phyloP scores from a whole-genome alignment of 139 green algal genomes.

The Chlamydomonas sphaeroides region DNA sequence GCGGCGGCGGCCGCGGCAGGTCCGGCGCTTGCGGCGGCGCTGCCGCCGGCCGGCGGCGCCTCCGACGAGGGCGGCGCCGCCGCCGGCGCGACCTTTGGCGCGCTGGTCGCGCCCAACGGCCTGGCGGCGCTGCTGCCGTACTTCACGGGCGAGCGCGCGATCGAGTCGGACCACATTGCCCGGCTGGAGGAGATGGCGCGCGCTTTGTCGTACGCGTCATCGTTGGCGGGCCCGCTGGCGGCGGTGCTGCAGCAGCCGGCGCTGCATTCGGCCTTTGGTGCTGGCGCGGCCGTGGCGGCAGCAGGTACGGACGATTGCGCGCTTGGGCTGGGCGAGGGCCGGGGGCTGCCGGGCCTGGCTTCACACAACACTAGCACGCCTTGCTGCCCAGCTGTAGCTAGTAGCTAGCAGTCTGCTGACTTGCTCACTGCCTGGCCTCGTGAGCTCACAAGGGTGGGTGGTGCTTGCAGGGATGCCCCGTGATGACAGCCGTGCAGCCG shows the following conservation, averaged over 20 bases:
- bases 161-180: constrained; percentile 25
- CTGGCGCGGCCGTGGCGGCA: constrained; percentile 1
- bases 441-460: no score
- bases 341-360: no score
- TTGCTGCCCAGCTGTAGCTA: no score
- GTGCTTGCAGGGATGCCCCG: no score
- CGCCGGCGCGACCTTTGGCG: neutral
- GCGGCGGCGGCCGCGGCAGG: neutral
- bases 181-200: constrained; percentile 35
- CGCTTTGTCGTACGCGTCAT: constrained; percentile 42
- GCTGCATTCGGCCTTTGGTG: constrained; percentile 24
- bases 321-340: no score
- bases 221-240: constrained; percentile 44
- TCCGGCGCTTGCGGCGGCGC: neutral
- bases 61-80: neutral
- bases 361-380: no score
- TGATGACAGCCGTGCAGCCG: no score
- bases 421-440: no score
- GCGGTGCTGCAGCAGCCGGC: constrained; percentile 31
- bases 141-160: neutral
- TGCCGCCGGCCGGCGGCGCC: neutral
- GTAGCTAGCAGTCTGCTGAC: no score
- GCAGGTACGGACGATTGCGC: no score
- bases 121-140: constrained; percentile 19
- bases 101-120: neutral